Evolutionary conservation across 371 early-diverging fungal species (phyloP), one percentile per base, ranked within the genome.

Genomic region (Nosema muscidifuracis): DNA sequence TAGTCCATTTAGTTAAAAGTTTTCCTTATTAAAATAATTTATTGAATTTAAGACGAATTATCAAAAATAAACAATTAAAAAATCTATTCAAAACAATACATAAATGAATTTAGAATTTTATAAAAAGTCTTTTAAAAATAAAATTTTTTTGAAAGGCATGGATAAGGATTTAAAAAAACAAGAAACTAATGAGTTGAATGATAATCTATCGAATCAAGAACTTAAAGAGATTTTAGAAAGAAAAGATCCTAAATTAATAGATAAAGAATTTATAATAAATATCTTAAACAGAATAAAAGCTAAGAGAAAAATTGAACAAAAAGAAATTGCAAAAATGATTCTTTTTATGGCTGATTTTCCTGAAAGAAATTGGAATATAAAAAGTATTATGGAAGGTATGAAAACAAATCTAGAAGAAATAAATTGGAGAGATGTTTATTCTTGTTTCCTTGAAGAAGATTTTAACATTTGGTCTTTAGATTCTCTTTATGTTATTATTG

Each of bases 371-470:
- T 79, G 79, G 79, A 33, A 67, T 26, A 31, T 79, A 15, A 26
- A 51, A 18, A 33, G 3, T 16, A 76, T 79, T 30, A 56, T 79
- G 51, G 71, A 67, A 31, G 34, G 55, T 0, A 44, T 76, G 10
- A 67, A 71, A 24, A 67, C 26, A 10, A 65, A 63, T 58, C 57
- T 76, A 33, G 64, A 50, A 42, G 64, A 64, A 33, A 57, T 79
- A 1, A 73, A 72, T 43, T 79, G 79, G 79, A 55, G 68, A 33
- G 67, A 63, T 44, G 73, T 79, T 1, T 79, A 73, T 55, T 71
- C 70, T 10, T 67, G 34, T 18, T 61, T 73, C 20, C n/a, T 61
- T 15, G 68, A 79, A 15, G 31, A 57, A 24, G 64, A 76, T 28
- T 65, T 76, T 20, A 71, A 62, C 6, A 57, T 79, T 0, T 58